Base-by-base conservation (phyloP, 805 yeast genomes). In the Saccharomycopsis javanensis region DNA sequence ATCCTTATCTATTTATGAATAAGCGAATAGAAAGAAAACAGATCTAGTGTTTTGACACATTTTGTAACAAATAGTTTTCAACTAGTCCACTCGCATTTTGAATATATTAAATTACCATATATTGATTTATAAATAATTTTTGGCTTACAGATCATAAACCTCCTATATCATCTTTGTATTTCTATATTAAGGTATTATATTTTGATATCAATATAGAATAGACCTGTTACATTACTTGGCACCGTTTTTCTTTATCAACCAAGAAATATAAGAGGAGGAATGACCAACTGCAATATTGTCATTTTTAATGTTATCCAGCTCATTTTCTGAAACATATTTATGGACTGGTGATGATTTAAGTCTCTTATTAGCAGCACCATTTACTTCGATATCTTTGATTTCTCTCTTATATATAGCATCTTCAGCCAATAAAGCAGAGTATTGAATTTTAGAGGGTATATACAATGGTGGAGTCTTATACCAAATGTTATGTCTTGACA, bases 401-500 rank as follows among this genome's bases (percentile, higher is more conserved):
- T n/a, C 15, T 42, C 48, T 2, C 13, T 42, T 42, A 42, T 42
- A 42, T 8, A 42, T 20, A n/a, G 4, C n/a, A 53, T 34, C 35
- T 30, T 30, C 20, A 10, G 20, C 13, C 23, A 53, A 25, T 15
- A 34, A 50, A 5, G 48, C 20, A 20, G 54, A 52, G 10, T 18
- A 11, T 42, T 53, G 59, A 15, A 57, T 53, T 16, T 50, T 48
- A 23, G 30, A 46, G 4, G 54, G 53, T 5, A 48, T 33, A 31
- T 35, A 31, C 7, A 57, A 2, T 11, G 59, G 59, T 18, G 59
- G 59, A 13, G 56, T 25, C 30, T 45, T 31, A 30, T 45, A 35
- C 59, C 59, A 57, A 2, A 51, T 28, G 11, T 53, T 37, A 10
- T 53, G 54, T 8, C 37, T 35, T 7, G 30, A 15, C 3, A 38